Evolutionary conservation across 805 yeast species (phyloP), one percentile per base, ranked within the genome.

Genomic region (Barnettozyma vustinii): DNA sequence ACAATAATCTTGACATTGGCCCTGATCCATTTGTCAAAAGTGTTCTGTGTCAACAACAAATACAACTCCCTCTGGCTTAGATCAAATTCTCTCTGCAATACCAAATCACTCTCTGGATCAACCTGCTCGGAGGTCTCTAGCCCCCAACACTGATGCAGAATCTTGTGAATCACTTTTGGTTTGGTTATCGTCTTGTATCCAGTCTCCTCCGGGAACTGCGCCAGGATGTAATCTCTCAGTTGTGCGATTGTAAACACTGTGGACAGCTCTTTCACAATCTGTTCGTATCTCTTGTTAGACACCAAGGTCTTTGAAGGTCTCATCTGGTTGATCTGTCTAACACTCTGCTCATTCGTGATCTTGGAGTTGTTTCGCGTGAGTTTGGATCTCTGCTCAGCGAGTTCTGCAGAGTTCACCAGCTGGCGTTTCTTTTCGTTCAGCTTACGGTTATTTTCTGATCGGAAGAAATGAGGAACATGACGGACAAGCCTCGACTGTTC

Each of bases 1-100:
- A 61, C 44, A 10, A 51, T 46, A n/a, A 61, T 57, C 44, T 53
- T 56, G 2, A 58, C 63, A 40, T 60, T 54, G 1, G 57, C 57
- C 42, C 62, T 52, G 12, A 55, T 49, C 65, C 65, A 60, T 15
- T 54, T 57, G 42, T 52, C 49, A 42, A 60, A 52, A 23, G 57
- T 49, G 9, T 56, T 54, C 23, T 56, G 58, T 3, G 50, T 44
- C 8, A 56, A n/a, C 7, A 61, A 25, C 5, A 61, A 16, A 36
- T 56, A 60, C 35, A 59, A 41, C 37, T 61, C 52, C 37, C 49
- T 53, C 43, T 52, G 49, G 9, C 49, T 51, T 19, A 60, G 44
- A 26, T 56, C 55, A 26, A 59, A 59, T 9, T 52, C 46, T 30
- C 60, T 51, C 18, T 52, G 47, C 8, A 52, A 39, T 7, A 60